Evolutionary conservation across 192 early-diverging fungal genomes (phyloP), one percentile per base, ranked within the genome.

Genomic region (Coemansia sp.): DNA sequence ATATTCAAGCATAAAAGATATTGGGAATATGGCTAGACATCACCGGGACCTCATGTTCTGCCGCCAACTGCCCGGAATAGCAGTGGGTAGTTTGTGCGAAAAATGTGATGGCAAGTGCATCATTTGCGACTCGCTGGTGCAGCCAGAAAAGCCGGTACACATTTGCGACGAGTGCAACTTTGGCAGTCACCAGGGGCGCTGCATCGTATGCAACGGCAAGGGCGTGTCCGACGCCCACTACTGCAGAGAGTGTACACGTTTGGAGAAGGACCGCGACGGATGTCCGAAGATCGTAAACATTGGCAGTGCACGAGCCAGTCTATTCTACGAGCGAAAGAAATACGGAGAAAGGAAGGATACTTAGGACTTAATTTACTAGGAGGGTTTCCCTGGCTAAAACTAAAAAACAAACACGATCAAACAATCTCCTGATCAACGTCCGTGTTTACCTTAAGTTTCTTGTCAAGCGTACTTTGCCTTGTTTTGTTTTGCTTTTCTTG

Each of bases 241-340:
- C 70, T 98, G 97, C 81, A 92, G 89, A 46, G 92, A 93, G 53
- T 98, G 95, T 73, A 93, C 93, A 31, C 84, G 89, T 53, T 89
- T 93, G 64, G 97, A 98, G 64, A 97, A 97, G 76, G 96, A 98
- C 76, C 87, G 97, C 41, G 97, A 98, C 72, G 97, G 97, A 11
- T 98, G 97, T 72, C 97, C 97, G 62, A 97, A 97, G 81, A 97
- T 98, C 85, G 89, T 98, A n/a, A 98, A 98, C 78, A 73, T 98
- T 27, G 97, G 97, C 47, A 91, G 90, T 38, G 91, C 92, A 38
- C 95, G 95, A 72, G 93, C 94, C 46, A 94, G 96, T 85, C 76
- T 92, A 50, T 95, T 96, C 55, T 97, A 97, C 65, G 94, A 96
- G 73, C 79, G 92, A 74, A 98, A 98, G 85, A 97, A 97, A 78